These are phyloP conservation scores for Phialophora chinensis DNA, from an alignment of 2,329 filamentous ascomycete species.

Conservation along the genomic window DNA sequence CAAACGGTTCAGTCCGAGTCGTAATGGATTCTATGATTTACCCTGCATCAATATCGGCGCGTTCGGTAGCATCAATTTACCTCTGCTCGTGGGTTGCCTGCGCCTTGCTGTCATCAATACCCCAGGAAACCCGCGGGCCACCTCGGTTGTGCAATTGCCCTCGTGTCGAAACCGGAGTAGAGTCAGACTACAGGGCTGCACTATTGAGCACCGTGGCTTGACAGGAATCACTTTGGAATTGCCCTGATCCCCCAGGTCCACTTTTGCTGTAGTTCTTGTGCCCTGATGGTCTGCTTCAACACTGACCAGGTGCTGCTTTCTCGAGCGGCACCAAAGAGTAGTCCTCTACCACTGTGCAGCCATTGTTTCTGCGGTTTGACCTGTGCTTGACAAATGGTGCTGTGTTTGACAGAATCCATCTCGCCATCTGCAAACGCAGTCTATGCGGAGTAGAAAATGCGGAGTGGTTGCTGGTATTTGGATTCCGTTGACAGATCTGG, in stretches of 20 bases:
- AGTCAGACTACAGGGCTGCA: background rate
- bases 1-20: conserved; percentile 39
- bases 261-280: background rate
- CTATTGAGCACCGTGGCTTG: background rate
- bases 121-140: background rate
- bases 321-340: background rate
- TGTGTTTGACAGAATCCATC: background rate
- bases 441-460: background rate
- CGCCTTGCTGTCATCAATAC: background rate
- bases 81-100: background rate
- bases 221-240: background rate
- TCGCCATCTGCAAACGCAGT: background rate
- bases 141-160: background rate
- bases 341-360: background rate
- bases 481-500: background rate
- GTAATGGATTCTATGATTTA: conserved; percentile 25
- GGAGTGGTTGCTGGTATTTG: background rate
- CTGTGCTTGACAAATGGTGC: background rate
- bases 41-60: conserved; percentile 20
- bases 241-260: background rate
- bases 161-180: background rate
- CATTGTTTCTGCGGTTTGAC: background rate
- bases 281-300: background rate
- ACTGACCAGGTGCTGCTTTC: background rate
- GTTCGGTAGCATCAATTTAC: conserved; percentile 13